Evolutionary conservation across 2,329 filamentous ascomycete genomes (phyloP), one percentile per base, ranked within the genome.

Genomic region (Trichophyton equinum): DNA sequence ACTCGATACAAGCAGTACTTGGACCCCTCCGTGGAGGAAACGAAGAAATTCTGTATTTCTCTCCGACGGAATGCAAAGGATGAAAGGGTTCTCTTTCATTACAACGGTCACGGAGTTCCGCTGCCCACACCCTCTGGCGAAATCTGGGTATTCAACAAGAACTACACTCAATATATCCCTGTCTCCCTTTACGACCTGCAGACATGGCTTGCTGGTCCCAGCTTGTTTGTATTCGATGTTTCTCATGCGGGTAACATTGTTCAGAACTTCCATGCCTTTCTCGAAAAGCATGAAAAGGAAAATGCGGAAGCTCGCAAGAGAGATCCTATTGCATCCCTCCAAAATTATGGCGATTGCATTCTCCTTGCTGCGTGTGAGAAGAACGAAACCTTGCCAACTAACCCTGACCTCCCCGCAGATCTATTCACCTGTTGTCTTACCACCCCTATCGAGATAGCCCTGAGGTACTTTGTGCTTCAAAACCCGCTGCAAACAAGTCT

Each of bases 61-160:
- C 78, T 97, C 33, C 84, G 94, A 36, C 83, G 91, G 64, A 96
- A 95, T 70, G 92, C 94, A 57, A 96, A 96, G 73, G 91, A 96
- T 62, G 94, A 99, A 76, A 82, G 94, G 57, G 90, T 99, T 1
- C 78, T 99, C n/a, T 89, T 99, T 68, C 94, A 99, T 72, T 99
- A 99, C 79, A 99, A 99, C 68, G 94, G 94, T 15, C 94, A 99
- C 73, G 94, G 94, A 55, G 94, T 99, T 9, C 94, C 94, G 1
- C 90, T 96, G 69, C 94, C 94, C 2, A 99, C 94, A 0, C 85
- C 88, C 2, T 96, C 92, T 3, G 94, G 94, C 13, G 94, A 99
- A 73, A 95, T 99, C 20, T 99, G 94, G 94, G 95, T 97, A 4
- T 99, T 99, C 74, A 99, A 99, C 75, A 92, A 94, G 68, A 97